Conservation (phyloP, 75 land plant genomes). For the Selaginella moellendorffii region DNA sequence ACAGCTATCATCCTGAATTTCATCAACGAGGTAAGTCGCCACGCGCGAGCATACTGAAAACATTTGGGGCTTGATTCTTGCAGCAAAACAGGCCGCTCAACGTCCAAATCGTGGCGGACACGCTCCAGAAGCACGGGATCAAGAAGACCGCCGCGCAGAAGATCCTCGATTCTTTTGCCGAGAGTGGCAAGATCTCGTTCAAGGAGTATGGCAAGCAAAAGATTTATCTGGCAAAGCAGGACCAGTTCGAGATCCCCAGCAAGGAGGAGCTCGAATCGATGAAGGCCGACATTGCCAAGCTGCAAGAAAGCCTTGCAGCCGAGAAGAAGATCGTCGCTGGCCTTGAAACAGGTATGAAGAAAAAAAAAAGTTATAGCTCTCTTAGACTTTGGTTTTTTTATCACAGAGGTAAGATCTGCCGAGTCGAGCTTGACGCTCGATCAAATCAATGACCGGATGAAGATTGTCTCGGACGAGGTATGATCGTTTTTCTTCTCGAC, state of each 20-base stretch:
- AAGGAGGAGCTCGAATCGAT: slow-evolving; percentile 62
- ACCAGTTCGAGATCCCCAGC: slow-evolving; percentile 77
- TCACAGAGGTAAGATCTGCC: slow-evolving; percentile 40
- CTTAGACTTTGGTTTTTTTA: background rate
- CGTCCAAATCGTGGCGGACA: slow-evolving; percentile 85
- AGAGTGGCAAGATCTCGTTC: slow-evolving; percentile 63
- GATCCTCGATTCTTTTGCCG: slow-evolving; percentile 63
- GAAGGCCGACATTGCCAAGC: slow-evolving; percentile 57
- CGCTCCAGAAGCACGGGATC: slow-evolving; percentile 79
- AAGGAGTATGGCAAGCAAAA: slow-evolving; percentile 99
- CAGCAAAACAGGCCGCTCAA: slow-evolving; percentile 38
- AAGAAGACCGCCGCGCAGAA: slow-evolving; percentile 83
- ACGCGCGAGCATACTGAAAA: no score
- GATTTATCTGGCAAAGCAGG: slow-evolving; percentile 90
- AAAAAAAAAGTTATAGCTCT: no score
- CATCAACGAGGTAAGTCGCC: slow-evolving; percentile 86
- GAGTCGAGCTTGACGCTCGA: slow-evolving; percentile 66
- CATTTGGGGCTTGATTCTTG: background rate
- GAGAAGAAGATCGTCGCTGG: slow-evolving; percentile 38
- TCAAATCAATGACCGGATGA: slow-evolving; percentile 43
- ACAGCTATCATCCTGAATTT: slow-evolving; percentile 64
- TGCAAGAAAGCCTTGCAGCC: slow-evolving; percentile 38
- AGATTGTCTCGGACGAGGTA: slow-evolving; percentile 39
- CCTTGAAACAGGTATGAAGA: slow-evolving; percentile 60
- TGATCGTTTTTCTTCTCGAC: background rate